These are phyloP conservation scores for Bipolaris sorokiniana DNA, from an alignment of 2,329 filamentous ascomycete species.

Conservation along the genomic window DNA sequence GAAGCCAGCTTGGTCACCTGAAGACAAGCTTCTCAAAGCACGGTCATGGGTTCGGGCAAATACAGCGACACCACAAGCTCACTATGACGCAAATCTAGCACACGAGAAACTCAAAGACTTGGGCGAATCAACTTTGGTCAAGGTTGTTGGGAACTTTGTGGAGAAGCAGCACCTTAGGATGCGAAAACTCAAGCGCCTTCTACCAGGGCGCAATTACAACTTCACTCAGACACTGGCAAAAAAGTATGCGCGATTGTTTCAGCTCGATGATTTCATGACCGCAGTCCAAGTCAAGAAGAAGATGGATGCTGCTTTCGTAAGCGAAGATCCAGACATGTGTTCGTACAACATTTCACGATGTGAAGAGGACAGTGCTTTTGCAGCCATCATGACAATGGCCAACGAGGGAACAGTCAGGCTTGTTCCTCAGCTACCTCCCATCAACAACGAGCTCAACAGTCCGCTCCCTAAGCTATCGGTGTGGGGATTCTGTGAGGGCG, in stretches of 20 bases:
- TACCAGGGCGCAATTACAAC: slow-evolving; percentile 66
- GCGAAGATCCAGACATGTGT: slow-evolving; percentile 25
- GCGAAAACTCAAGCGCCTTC: slow-evolving; percentile 62
- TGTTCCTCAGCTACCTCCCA: slow-evolving; percentile 62
- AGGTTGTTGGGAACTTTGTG: slow-evolving; percentile 63
- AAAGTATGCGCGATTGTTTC: slow-evolving; percentile 62
- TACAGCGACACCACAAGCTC: slow-evolving; percentile 49
- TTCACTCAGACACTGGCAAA: slow-evolving; percentile 66
- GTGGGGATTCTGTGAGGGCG: slow-evolving; percentile 72
- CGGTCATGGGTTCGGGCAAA: slow-evolving; percentile 57
- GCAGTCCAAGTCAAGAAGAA: slow-evolving; percentile 65
- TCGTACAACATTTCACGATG: slow-evolving; percentile 59
- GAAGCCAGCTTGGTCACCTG: background rate
- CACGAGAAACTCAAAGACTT: slow-evolving; percentile 49
- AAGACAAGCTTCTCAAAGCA: slow-evolving; percentile 35
- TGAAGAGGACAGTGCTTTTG: slow-evolving; percentile 68
- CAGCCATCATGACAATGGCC: slow-evolving; percentile 71
- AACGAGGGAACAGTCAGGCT: slow-evolving; percentile 64
- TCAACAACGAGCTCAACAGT: slow-evolving; percentile 53
- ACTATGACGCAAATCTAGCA: slow-evolving; percentile 50
- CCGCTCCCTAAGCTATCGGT: slow-evolving; percentile 56
- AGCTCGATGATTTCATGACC: slow-evolving; percentile 51
- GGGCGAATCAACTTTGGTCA: slow-evolving; percentile 40
- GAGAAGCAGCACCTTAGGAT: slow-evolving; percentile 63
- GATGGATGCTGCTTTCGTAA: slow-evolving; percentile 63